Evolutionary conservation across 1,284 basidiomycete genomes (phyloP), one percentile per base, ranked within the genome.

Genomic region (Grifola frondosa): DNA sequence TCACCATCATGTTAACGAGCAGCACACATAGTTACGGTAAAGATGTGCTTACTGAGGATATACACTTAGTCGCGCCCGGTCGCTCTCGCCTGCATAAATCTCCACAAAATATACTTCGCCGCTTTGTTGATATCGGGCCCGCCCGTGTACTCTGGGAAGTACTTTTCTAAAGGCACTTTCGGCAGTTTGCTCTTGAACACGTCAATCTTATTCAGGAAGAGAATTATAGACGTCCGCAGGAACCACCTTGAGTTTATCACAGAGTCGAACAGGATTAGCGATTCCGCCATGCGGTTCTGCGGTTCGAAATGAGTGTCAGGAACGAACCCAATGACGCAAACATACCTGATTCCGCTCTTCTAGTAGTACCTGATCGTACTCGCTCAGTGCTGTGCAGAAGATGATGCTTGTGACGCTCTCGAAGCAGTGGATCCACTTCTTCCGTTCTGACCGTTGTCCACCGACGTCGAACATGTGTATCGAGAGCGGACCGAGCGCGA

Each of bases 221-320:
- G 66, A 54, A 98, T 96, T 47, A 97, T 90, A 0, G 89, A 92
- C 12, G 92, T 95, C 37, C 91, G 78, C 21, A 92, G 69, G 74
- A 99, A 99, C 96, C 96, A 98, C 35, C 92, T 73, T n/a, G 92
- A 93, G 69, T 98, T 98, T 73, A 97, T 94, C 26, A 99, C 90
- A 2, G 84, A 88, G 66, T 98, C 94, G 58, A 99, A 99, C 9
- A 99, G 77, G 6, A 93, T 81, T 0, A 99, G 75, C 0, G 89
- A 92, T 65, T 99, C 96, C 16, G 81, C 81, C 95, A 99, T 97
- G 19, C 94, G 88, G 65, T 97, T 98, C 86, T 95, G 64, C 1
- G 26, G 12, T 42, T 29, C 51, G 20, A 39, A 61, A 42, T 39
- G 57, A 16, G 65, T 62, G 12, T 48, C 68, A 67, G 49, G 75